These are phyloP conservation scores for Petunia hybrid DNA, from an alignment of 305 asterid genomes.

Conservation along the genomic window DNA sequence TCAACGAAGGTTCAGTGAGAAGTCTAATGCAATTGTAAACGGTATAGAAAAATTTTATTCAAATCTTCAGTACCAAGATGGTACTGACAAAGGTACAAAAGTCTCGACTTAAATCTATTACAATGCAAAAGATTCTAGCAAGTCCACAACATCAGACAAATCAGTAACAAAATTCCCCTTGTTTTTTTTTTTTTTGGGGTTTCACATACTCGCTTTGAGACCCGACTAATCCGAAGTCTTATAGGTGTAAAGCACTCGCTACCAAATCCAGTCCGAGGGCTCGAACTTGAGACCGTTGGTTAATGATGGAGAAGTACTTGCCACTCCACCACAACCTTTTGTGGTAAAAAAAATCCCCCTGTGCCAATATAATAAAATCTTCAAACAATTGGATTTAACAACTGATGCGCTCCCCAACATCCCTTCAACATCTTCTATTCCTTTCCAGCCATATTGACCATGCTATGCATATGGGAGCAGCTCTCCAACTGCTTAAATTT, in stretches of 20 bases:
- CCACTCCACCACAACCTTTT: too few species aligned
- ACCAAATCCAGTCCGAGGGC: too few species aligned
- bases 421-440: background rate
- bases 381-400: conserved; percentile 16
- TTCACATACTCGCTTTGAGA: too few species aligned
- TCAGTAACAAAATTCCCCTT: conserved; percentile 3
- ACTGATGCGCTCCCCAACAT: background rate
- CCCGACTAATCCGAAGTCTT: too few species aligned
- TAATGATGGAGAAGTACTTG: too few species aligned
- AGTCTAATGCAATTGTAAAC: too few species aligned
- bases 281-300: too few species aligned
- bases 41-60: background rate
- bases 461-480: background rate
- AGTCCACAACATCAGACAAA: conserved; percentile 4
- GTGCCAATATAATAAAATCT: background rate
- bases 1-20: too few species aligned
- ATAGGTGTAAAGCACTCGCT: too few species aligned
- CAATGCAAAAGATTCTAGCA: background rate
- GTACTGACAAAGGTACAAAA: conserved; percentile 20
- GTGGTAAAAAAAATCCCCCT: background rate
- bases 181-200: background rate
- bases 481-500: too few species aligned
- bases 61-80: conserved; percentile 2
- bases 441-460: conserved; percentile 2
- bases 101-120: background rate